Evolutionary conservation across 2,329 filamentous ascomycete genomes (phyloP).

Genomic region (Fragosphaeria purpurea): DNA sequence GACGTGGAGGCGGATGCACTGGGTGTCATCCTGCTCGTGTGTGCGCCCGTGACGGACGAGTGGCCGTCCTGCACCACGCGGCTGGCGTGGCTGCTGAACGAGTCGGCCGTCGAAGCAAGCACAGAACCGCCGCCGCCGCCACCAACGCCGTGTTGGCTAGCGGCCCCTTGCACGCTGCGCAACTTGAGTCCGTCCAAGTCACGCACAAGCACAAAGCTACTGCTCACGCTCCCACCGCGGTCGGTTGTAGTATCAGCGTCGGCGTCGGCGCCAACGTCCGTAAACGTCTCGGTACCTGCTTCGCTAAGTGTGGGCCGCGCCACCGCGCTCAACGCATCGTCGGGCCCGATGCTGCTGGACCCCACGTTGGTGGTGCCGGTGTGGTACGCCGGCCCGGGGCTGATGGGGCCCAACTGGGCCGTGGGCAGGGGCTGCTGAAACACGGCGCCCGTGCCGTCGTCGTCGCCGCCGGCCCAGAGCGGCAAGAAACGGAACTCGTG

Average conservation of each 20-base stretch:
- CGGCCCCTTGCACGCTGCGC: background rate
- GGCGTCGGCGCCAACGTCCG: background rate
- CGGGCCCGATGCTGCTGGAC: constrained; percentile 10
- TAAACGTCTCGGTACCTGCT: background rate
- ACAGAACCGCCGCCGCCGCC: background rate
- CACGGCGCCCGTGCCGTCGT: constrained; percentile 42
- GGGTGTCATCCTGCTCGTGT: background rate
- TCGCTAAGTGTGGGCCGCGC: background rate
- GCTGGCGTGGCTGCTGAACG: constrained; percentile 1
- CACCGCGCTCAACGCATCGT: too few species aligned
- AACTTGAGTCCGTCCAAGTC: background rate
- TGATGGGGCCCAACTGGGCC: constrained; percentile 33
- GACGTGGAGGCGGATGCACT: background rate
- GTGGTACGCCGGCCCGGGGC: constrained; percentile 37
- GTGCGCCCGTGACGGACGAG: background rate
- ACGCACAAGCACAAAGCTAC: constrained; percentile 3
- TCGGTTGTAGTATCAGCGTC: background rate
- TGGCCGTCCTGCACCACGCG: constrained; percentile 2
- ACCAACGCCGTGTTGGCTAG: background rate
- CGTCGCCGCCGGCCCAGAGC: constrained; percentile 50
- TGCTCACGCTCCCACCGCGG: background rate
- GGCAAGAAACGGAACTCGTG: constrained; percentile 54
- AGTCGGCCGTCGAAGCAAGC: background rate
- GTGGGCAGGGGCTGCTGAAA: constrained; percentile 32
- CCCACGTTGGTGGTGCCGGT: constrained; percentile 29